Evolutionary conservation across 1,139 yeast species (phyloP).

Genomic region (Debaryomycetaceae sp.): DNA sequence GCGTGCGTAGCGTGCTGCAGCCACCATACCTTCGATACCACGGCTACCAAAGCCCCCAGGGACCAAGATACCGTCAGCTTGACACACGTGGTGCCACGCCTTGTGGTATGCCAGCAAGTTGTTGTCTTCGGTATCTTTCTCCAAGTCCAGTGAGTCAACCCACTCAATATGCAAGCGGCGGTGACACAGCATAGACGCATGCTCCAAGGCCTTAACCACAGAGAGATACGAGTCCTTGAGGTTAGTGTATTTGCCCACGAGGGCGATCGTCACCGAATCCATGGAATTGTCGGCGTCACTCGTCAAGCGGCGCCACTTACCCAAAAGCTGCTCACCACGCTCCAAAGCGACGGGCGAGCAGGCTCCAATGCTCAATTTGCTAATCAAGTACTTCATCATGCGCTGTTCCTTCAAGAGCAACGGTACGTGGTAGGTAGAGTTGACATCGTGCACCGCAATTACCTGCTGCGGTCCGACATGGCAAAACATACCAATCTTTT

Average conservation of each 20-base stretch:
- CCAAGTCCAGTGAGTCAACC: constrained; percentile 93
- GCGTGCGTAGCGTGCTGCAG: constrained; percentile 97
- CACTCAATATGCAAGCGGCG: constrained; percentile 80
- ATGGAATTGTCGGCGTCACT: constrained; percentile 67
- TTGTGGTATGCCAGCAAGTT: constrained; percentile 77
- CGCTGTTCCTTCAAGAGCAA: constrained; percentile 79
- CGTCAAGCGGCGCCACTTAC: constrained; percentile 75
- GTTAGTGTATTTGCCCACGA: constrained; percentile 95
- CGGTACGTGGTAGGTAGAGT: constrained; percentile 96
- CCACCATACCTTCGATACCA: constrained; percentile 97
- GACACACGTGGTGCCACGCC: constrained; percentile 91
- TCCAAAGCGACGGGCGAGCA: constrained; percentile 42
- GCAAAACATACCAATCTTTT: constrained; percentile 97
- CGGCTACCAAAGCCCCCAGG: constrained; percentile 98
- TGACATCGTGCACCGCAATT: constrained; percentile 92
- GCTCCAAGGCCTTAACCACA: constrained; percentile 91
- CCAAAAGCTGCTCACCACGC: constrained; percentile 61
- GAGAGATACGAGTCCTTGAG: constrained; percentile 92
- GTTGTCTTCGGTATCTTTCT: constrained; percentile 50
- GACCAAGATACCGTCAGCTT: constrained; percentile 93
- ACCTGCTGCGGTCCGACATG: constrained; percentile 98
- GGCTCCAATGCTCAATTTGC: constrained; percentile 54
- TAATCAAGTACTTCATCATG: constrained; percentile 62
- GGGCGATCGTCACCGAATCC: constrained; percentile 85
- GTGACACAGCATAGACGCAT: constrained; percentile 82